Conservation (phyloP, 495 filamentous ascomycete genomes). For the Trichoderma gamsii region DNA sequence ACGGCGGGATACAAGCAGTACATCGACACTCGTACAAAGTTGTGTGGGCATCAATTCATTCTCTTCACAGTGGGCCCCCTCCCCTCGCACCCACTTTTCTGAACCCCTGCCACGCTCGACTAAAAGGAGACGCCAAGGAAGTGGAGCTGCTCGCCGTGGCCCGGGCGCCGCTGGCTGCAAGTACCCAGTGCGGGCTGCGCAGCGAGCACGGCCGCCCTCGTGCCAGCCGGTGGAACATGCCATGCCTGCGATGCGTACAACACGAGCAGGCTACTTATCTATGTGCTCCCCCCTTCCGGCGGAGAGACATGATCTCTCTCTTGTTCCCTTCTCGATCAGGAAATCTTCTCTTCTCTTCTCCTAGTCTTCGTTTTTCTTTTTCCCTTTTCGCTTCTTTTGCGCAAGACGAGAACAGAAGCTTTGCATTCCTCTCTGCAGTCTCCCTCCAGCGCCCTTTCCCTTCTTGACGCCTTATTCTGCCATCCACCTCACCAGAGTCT, state of each 20-base stretch:
- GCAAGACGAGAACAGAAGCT: neutral
- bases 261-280: neutral
- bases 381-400: neutral
- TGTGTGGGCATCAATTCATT: neutral
- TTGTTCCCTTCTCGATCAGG: neutral
- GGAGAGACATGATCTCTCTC: neutral
- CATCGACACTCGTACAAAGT: neutral
- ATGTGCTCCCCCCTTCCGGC: neutral
- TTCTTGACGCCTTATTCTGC: constrained; percentile 1
- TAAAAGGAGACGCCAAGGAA: neutral
- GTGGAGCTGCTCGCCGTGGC: neutral
- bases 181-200: neutral
- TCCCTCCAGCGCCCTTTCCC: constrained; percentile 2
- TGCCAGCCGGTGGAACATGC: constrained; percentile 14
- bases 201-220: constrained; percentile 4
- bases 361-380: neutral
- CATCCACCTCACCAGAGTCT: neutral
- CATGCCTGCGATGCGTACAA: constrained; percentile 4
- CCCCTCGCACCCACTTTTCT: too few relatives aligned
- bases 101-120: constrained; percentile 7
- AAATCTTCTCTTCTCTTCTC: neutral
- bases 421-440: neutral
- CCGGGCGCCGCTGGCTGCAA: neutral
- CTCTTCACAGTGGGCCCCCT: neutral
- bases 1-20: neutral